Evolutionary conservation across 2,329 filamentous ascomycete genomes (phyloP).

Genomic region (Clonostachys chloroleuca): DNA sequence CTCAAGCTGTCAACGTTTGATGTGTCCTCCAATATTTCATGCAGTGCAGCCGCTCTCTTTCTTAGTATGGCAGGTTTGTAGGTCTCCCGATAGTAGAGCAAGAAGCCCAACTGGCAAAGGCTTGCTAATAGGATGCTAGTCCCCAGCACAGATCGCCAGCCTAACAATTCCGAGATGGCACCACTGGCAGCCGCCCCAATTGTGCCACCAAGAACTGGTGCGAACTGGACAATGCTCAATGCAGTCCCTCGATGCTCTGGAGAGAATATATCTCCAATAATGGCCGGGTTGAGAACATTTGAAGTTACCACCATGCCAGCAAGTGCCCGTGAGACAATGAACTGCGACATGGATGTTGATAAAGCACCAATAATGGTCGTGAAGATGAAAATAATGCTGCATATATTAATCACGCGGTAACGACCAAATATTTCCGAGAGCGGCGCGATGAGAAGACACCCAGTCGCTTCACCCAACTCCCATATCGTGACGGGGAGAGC

Average conservation of each 20-base stretch:
- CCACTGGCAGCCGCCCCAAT: constrained; percentile 51
- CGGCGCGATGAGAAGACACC: constrained; percentile 56
- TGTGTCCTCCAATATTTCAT: neutral
- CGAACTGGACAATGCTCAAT: constrained; percentile 52
- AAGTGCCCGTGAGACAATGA: constrained; percentile 50
- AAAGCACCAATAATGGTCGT: constrained; percentile 42
- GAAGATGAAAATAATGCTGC: constrained; percentile 44
- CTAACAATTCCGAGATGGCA: constrained; percentile 45
- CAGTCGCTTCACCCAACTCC: constrained; percentile 61
- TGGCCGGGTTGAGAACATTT: constrained; percentile 59
- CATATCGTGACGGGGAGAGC: constrained; percentile 66
- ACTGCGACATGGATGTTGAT: constrained; percentile 33
- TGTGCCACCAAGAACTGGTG: constrained; percentile 52
- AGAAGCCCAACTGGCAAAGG: constrained; percentile 43
- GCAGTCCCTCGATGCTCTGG: constrained; percentile 52
- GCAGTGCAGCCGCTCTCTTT: constrained; percentile 6
- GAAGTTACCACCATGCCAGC: constrained; percentile 60
- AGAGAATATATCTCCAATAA: constrained; percentile 58
- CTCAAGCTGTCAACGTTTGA: too few species aligned
- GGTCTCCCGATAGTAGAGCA: constrained; percentile 52
- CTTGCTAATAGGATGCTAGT: constrained; percentile 40
- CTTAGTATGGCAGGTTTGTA: constrained; percentile 53
- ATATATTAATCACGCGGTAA: constrained; percentile 45
- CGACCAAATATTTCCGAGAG: constrained; percentile 57
- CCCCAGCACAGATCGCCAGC: constrained; percentile 51